Evolutionary conservation across 1,284 basidiomycete species (phyloP).

Genomic region (Cryptococcus sp.): DNA sequence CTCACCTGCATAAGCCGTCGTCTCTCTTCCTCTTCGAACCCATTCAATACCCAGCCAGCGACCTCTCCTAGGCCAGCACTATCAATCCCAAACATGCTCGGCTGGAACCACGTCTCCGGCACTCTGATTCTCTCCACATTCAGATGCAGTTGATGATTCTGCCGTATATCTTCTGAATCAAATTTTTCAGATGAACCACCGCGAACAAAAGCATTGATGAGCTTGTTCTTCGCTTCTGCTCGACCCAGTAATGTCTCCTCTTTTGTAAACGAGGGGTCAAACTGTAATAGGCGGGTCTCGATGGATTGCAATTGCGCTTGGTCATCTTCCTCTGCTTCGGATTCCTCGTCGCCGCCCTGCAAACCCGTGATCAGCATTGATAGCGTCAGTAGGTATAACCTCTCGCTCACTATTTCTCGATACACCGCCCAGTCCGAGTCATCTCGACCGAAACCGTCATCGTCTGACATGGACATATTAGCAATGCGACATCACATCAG

Average conservation of each 20-base stretch:
- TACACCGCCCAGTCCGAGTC: constrained; percentile 99
- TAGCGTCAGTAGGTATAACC: background rate
- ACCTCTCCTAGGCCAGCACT: constrained; percentile 92
- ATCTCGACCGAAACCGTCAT: constrained; percentile 92
- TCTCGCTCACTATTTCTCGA: constrained; percentile 77
- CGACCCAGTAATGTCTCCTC: constrained; percentile 81
- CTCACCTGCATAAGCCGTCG: constrained; percentile 60
- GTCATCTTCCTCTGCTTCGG: constrained; percentile 96
- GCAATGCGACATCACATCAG: background rate
- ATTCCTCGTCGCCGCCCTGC: constrained; percentile 78
- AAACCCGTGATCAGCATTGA: background rate
- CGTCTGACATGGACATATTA: constrained; percentile 53
- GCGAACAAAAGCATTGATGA: constrained; percentile 76
- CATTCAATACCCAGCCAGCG: constrained; percentile 78
- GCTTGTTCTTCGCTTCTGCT: constrained; percentile 72
- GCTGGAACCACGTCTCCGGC: constrained; percentile 92
- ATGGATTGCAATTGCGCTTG: constrained; percentile 68
- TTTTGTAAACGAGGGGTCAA: constrained; percentile 80
- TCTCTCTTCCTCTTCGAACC: constrained; percentile 70
- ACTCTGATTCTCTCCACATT: constrained; percentile 93
- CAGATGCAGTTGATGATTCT: constrained; percentile 75
- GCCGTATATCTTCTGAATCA: constrained; percentile 64
- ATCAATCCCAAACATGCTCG: constrained; percentile 90
- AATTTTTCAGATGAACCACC: constrained; percentile 60
- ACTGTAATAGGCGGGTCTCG: constrained; percentile 76